Base-by-base conservation (phyloP, 352 stramenopile genomes). In the Globisporangium barbulae region DNA sequence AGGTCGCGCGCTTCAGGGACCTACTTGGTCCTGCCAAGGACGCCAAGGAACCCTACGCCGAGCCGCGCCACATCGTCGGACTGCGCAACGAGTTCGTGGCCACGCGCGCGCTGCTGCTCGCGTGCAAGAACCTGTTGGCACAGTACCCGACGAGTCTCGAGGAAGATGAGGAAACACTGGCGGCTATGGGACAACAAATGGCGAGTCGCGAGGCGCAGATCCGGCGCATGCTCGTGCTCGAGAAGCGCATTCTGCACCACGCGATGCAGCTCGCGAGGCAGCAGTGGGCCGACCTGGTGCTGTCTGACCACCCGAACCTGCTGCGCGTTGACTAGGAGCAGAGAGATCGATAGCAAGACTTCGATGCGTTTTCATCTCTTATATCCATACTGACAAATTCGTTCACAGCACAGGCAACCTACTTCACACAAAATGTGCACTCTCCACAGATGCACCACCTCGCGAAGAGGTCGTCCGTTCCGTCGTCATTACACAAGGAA, bases 211-310 rank as follows among this genome's bases (percentile, higher is more conserved):
- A 63, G 31, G 61, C 69, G 1, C 70, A 90, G 6, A 70, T 86
- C 0, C 59, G 75, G n/a, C 75, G 73, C 31, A 67, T 71, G 15
- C 68, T 90, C 0, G 61, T 86, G 50, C 66, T 82, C 55, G 81
- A 90, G 65, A 90, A 90, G 53, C 59, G 79, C 44, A 86, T 88
- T 57, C 57, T 90, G 15, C 69, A 80, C 28, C 58, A 88, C 62
- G 75, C 79, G 13, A 72, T 86, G 60, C 59, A 75, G 15, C 64
- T 86, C 15, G 77, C 70, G 17, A 49, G 76, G 54, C 61, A 76
- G 22, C 66, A 83, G 35, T 90, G 81, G 81, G 69, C 65, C 33
- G 65, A 65, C 0, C 69, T 90, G 44, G 56, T 88, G n/a, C 58
- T 76, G 22, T 78, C 68, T n/a, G 44, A 74, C 1, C 69, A 89